Base-by-base conservation (phyloP, 2,329 filamentous ascomycete species). In the Neofusicoccum kwambonambiense region DNA sequence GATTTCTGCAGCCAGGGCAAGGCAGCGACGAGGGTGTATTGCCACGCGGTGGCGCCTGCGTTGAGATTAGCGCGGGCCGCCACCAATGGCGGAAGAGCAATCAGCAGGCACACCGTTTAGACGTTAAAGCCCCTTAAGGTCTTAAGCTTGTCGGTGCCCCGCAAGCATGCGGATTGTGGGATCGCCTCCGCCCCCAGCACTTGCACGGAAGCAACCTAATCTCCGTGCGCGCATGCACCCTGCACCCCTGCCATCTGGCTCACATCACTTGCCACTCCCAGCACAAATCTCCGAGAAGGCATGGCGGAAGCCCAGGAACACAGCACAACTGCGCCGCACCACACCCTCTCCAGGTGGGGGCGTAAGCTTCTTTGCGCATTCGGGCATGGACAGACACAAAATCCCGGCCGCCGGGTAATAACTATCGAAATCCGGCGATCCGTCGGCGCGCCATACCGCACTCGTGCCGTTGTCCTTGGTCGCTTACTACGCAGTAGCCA, bases 351-450 rank as follows among this genome's bases (percentile, higher is more conserved):
- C 35, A 22, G 50, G 50, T 22, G 34, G 50, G 34, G 34, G 19
- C n/a, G 1, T 34, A 6, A 19, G 45, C 47, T 11, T 39, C 1
- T 15, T 1, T 31, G 47, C 47, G 22, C 22, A 50, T 50, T 9
- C 34, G 47, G 47, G 11, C 13, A 12, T 7, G 6, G 37, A 39
- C 37, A 31, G 27, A 31, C 27, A 31, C 27, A 31, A 31, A 5
- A 31, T 31, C 27, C 27, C 27, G 34, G 34, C 5, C 17, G 13
- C 3, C 9, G 17, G n/a, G 34, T 17, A 34, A 7, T n/a, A 42
- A 56, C 42, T 56, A 56, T 56, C 52, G 52, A 31, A 31, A 56
- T 17, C 42, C 52, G 54, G 44, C 54, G 54, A 58, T 58, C 54
- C 54, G 39, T 45, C 54, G 54, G 54, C 54, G 41, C 54, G 22